Conservation (phyloP, 495 filamentous ascomycete species). For the Parathielavia appendiculata region DNA sequence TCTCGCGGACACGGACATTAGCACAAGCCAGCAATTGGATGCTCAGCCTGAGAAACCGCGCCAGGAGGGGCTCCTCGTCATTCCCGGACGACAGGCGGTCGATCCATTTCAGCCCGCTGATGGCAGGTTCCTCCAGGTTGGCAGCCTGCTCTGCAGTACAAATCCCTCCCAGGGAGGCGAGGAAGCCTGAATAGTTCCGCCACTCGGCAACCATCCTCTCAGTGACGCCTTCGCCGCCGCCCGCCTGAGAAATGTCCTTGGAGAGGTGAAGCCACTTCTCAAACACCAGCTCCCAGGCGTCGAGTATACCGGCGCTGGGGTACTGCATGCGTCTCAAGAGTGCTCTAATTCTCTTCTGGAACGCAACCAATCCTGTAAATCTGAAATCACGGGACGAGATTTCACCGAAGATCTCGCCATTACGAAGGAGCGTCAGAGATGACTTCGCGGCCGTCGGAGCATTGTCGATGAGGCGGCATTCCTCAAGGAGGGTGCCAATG, state of each 20-base stretch:
- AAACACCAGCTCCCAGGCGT: constrained; percentile 60
- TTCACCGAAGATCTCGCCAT: constrained; percentile 55
- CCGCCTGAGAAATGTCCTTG: constrained; percentile 51
- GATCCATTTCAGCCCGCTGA: constrained; percentile 58
- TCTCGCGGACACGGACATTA: constrained; percentile 57
- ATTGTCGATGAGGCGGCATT: constrained; percentile 52
- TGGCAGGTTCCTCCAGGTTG: constrained; percentile 49
- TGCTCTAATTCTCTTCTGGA: constrained; percentile 56
- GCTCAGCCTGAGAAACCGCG: constrained; percentile 54
- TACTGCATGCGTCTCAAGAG: constrained; percentile 55
- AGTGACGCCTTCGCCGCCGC: constrained; percentile 42
- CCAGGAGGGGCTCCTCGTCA: constrained; percentile 53
- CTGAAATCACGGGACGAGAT: constrained; percentile 57
- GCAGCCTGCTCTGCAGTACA: constrained; percentile 57
- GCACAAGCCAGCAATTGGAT: constrained; percentile 57
- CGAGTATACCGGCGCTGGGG: constrained; percentile 55
- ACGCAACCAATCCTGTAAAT: constrained; percentile 60
- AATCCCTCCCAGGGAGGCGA: constrained; percentile 59
- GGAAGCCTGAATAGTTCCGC: constrained; percentile 62
- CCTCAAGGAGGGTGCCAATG: constrained; percentile 58
- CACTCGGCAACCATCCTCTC: constrained; percentile 55
- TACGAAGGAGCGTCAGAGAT: constrained; percentile 51
- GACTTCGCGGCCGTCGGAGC: constrained; percentile 43
- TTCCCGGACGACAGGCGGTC: constrained; percentile 54
- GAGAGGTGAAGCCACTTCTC: constrained; percentile 55